Evolutionary conservation across 345 rosid genomes (phyloP).

Genomic region (Moricandia moricandioides): DNA sequence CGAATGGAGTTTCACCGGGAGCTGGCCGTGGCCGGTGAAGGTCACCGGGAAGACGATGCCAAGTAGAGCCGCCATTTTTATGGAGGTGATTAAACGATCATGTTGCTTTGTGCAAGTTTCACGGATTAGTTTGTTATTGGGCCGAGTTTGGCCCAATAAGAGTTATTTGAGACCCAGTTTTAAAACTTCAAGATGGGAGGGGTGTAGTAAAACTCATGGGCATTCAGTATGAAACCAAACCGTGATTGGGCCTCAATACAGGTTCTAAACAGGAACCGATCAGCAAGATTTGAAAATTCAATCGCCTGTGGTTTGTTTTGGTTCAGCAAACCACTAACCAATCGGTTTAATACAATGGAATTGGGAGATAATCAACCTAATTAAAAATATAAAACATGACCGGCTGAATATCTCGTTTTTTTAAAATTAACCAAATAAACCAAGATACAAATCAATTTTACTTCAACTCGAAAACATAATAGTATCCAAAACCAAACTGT

Average conservation of each 20-base stretch:
- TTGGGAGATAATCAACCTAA: no score
- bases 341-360: no score
- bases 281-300: not conserved
- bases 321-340: no score
- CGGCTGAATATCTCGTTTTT: not conserved
- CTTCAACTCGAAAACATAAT: not conserved
- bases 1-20: not conserved
- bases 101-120: not conserved
- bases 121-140: not conserved
- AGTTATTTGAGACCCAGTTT: not conserved
- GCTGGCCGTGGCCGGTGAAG: slow-evolving; percentile 13
- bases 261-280: not conserved
- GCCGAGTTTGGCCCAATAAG: not conserved
- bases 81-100: slow-evolving; percentile 22
- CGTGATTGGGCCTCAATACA: not conserved
- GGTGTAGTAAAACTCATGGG: not conserved
- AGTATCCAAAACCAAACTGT: not conserved
- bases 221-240: not conserved
- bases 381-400: no score
- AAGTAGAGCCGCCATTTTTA: slow-evolving; percentile 36
- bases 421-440: not conserved
- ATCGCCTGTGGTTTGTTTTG: not conserved
- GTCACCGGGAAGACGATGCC: slow-evolving; percentile 27
- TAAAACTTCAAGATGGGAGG: not conserved
- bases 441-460: not conserved